Percentiles rank a stretch among this genome's conserved stretches.
phyloP scores from a whole-genome alignment of 2,329 filamentous ascomycete genomes.

The Exophiala calicioides region DNA sequence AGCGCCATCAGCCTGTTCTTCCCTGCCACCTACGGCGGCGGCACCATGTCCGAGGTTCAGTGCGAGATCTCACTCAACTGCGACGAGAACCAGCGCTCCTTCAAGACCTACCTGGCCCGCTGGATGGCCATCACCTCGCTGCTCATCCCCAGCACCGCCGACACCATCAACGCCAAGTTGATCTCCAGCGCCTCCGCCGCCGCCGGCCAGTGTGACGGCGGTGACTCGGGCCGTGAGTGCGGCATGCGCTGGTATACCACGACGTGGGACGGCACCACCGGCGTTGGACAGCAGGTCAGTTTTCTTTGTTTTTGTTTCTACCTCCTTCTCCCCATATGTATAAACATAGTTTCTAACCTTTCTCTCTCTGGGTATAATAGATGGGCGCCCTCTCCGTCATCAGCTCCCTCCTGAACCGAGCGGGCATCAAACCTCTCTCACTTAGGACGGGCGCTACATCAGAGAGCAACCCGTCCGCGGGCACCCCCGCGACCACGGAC shows the following conservation, averaged over 20 bases:
- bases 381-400: conserved; percentile 67
- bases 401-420: conserved; percentile 58
- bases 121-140: conserved; percentile 61
- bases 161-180: conserved; percentile 54
- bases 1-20: conserved; percentile 55
- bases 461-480: conserved; percentile 40
- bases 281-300: conserved; percentile 45
- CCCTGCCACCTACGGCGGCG: conserved; percentile 46
- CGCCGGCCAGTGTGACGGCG: conserved; percentile 55
- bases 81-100: conserved; percentile 63
- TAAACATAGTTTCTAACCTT: conserved; percentile 5
- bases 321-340: background rate
- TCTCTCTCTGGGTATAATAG: no score
- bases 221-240: conserved; percentile 50
- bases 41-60: conserved; percentile 60
- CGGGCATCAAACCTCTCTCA: conserved; percentile 52
- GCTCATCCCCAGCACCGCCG: conserved; percentile 57
- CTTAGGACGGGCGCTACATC: conserved; percentile 59
- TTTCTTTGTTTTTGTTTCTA: background rate
- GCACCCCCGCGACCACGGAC: conserved; percentile 23
- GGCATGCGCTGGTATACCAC: conserved; percentile 44
- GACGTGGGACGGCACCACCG: conserved; percentile 40
- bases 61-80: conserved; percentile 59
- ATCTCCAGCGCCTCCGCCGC: conserved; percentile 55
- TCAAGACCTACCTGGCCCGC: conserved; percentile 65